Evolutionary conservation across 2,329 filamentous ascomycete genomes (phyloP).

Genomic region (Penicillium hesseltinei): DNA sequence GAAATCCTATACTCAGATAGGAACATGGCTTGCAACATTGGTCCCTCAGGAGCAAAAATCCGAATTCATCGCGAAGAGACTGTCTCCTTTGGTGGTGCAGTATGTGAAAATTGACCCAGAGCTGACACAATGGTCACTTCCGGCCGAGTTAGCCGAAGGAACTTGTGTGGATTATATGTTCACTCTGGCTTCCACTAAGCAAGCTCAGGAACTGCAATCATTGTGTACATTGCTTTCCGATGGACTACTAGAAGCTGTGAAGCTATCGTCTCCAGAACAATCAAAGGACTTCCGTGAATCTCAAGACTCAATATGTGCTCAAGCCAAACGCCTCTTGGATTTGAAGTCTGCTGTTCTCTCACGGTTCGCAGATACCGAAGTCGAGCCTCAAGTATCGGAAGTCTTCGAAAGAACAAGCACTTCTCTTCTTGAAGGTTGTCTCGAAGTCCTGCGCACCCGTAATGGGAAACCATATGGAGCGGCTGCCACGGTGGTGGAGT

Average conservation of each 20-base stretch:
- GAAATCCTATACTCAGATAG: slow-evolving; percentile 68
- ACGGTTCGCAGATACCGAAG: slow-evolving; percentile 24
- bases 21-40: slow-evolving; percentile 53
- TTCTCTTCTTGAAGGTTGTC: slow-evolving; percentile 47
- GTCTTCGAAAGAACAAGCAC: slow-evolving; percentile 38
- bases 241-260: slow-evolving; percentile 64
- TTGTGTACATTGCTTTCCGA: slow-evolving; percentile 65
- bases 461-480: slow-evolving; percentile 68
- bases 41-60: slow-evolving; percentile 49
- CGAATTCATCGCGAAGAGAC: slow-evolving; percentile 47
- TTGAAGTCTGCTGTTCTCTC: slow-evolving; percentile 48
- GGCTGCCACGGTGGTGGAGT: slow-evolving; percentile 56
- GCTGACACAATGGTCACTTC: slow-evolving; percentile 52
- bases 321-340: slow-evolving; percentile 67
- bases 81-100: slow-evolving; percentile 54
- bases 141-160: slow-evolving; percentile 37
- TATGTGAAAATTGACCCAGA: slow-evolving; percentile 52
- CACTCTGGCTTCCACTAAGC: slow-evolving; percentile 38
- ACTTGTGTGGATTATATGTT: slow-evolving; percentile 43
- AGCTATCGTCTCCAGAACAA: slow-evolving; percentile 74
- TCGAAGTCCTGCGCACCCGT: slow-evolving; percentile 51
- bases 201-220: slow-evolving; percentile 51
- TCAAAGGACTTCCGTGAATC: slow-evolving; percentile 73
- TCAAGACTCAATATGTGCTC: slow-evolving; percentile 65
- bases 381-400: slow-evolving; percentile 28